Base-by-base conservation (phyloP, 176 grass and related monocot species). In the Thinopyrum elongatum region DNA sequence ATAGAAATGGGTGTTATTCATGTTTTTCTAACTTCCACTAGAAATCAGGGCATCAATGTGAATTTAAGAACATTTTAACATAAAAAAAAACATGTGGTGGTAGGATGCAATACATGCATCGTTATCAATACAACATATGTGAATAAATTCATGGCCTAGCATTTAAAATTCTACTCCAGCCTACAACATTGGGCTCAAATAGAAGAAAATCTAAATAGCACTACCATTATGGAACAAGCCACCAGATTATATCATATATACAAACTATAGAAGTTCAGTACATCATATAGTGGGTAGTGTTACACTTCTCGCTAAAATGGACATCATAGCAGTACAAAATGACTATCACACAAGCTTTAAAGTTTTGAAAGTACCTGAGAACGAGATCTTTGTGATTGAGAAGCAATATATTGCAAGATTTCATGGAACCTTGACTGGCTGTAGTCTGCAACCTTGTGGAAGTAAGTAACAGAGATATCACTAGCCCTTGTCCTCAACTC, bases 351-450 rank as follows among this genome's bases (percentile, higher is more conserved):
- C 36, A 79, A 78, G 72, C n/a, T 63, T 59, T 30, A 59, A 76
- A 47, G 47, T 77, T 46, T 63, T n/a, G 30, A 10, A 65, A 74
- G 41, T 78, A 92, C 87, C 87, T 82, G 83, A 78, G 76, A 27
- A 57, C 22, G 39, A 91, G 83, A 53, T 76, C 80, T 61, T 82
- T 78, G 41, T 78, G 91, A 93, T 60, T 98, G 95, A 0, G 93
- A 91, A 31, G 89, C 95, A 75, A 95, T 82, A 77, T 98, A 95
- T 71, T 95, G 87, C 72, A 98, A 60, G 72, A 95, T 80, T 84
- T 98, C 95, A 85, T 89, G 90, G 60, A 94, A 91, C 81, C 95
- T 91, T 72, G 84, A 93, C 74, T 98, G 95, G 3, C 83, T 78
- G 86, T 98, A 93, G 70, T 80, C 91, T 76, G 89, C 70, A 71